Evolutionary conservation across 192 early-diverging fungal genomes (phyloP).

Genomic region (Spizellomyces sp.): DNA sequence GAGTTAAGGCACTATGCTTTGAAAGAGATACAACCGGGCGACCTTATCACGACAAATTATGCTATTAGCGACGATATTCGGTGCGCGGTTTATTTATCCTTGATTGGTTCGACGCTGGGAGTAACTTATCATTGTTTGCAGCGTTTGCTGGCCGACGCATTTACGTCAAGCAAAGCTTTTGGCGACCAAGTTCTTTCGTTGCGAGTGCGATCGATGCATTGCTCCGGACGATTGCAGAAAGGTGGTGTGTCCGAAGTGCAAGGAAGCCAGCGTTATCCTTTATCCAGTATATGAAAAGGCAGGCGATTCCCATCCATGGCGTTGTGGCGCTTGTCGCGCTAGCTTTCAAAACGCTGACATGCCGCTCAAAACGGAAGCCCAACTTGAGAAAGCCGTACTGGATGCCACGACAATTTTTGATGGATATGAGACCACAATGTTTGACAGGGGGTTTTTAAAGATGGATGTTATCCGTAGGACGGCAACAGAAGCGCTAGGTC

Average conservation of each 20-base stretch:
- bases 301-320: neutral
- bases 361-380: constrained; percentile 2
- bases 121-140: neutral
- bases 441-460: neutral
- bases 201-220: constrained; percentile 22
- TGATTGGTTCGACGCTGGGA: neutral
- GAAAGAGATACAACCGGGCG: constrained; percentile 15
- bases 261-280: neutral
- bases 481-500: constrained; percentile 3
- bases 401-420: constrained; percentile 8
- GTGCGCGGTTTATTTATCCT: neutral
- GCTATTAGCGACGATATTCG: constrained; percentile 23
- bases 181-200: constrained; percentile 26
- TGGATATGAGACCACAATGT: neutral
- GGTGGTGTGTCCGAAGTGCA: constrained; percentile 16
- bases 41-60: constrained; percentile 29
- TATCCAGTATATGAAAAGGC: neutral
- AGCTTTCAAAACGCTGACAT: neutral
- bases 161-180: constrained; percentile 13
- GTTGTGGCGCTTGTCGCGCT: neutral
- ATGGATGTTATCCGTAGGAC: constrained; percentile 4
- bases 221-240: constrained; percentile 8
- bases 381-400: constrained; percentile 11
- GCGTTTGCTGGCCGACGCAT: constrained; percentile 22
- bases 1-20: constrained; percentile 23